Evolutionary conservation across 495 filamentous ascomycete species (phyloP), one percentile per base, ranked within the genome.

Genomic region (Podospora sp.): DNA sequence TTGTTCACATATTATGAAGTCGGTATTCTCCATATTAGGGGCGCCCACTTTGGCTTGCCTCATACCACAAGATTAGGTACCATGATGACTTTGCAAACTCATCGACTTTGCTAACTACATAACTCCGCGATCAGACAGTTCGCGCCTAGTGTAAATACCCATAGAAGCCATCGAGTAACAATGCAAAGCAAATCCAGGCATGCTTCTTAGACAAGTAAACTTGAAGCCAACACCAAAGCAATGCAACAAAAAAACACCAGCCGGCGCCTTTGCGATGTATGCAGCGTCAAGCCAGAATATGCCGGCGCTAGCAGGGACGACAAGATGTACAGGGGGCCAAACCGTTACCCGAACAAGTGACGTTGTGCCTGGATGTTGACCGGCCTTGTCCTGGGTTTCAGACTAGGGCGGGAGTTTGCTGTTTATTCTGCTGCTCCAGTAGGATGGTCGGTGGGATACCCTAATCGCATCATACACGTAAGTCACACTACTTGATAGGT

Each of bases 371-470:
- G 16, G 2, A 4, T 2, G 5, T 14, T 46, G 4, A 3, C 40
- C 40, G 2, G 12, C 40, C 40, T 46, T 4, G 4, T 46, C 40
- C 29, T 33, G 29, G 29, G 3, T 8, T 2, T 46, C 14, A 46
- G 16, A 46, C 11, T 14, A 6, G 16, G 11, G 14, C 40, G 5
- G 2, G 7, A 7, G 7, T 27, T 12, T 14, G 57, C 57, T 36
- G 57, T 26, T 29, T 29, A 29, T 35, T 33, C 57, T 20, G 24
- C 9, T 36, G 20, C 56, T 18, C 57, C 29, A n/a, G 14, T 26
- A 5, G 5, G 12, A 2, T 55, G 52, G 20, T 60, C 33, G 59
- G 60, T 62, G 49, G 68, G 51, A 52, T 67, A 66, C 64, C 53
- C 63, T 62, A 50, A 1, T 50, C 2, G 40, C 40, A 46, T 11